phyloP scores from a whole-genome alignment of 164 flowering plant genomes.

The Nymphaea thermarum region DNA sequence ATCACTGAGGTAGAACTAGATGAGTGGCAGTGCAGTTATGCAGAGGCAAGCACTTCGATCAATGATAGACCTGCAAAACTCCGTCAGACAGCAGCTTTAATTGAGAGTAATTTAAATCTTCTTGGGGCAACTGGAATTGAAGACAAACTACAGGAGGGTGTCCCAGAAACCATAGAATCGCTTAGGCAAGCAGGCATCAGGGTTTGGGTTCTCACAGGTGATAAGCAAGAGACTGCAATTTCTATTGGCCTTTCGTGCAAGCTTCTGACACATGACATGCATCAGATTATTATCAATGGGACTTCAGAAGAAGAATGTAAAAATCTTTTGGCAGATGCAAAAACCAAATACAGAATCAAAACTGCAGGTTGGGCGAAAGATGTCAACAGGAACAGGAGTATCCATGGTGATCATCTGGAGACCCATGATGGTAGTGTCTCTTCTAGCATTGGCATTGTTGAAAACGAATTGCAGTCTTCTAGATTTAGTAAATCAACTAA shows the following conservation, averaged over 20 bases:
- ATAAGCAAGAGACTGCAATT: slow-evolving; percentile 94
- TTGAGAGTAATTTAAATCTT: slow-evolving; percentile 58
- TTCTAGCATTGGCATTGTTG: slow-evolving; percentile 6
- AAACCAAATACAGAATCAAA: slow-evolving; percentile 39
- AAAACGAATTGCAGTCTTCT: slow-evolving; percentile 2
- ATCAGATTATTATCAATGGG: slow-evolving; percentile 71
- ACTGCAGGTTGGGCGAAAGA: slow-evolving; percentile 20
- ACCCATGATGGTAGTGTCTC: slow-evolving; percentile 17
- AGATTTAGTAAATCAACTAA: neutral
- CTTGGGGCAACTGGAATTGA: slow-evolving; percentile 89
- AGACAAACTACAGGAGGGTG: slow-evolving; percentile 88
- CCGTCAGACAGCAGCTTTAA: slow-evolving; percentile 67
- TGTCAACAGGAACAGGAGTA: slow-evolving; percentile 17
- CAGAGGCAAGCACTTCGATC: slow-evolving; percentile 84
- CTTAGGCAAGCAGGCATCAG: slow-evolving; percentile 90
- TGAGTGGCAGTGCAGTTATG: slow-evolving; percentile 66
- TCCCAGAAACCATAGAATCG: slow-evolving; percentile 88
- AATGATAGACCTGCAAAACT: slow-evolving; percentile 59
- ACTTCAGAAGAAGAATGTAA: slow-evolving; percentile 66
- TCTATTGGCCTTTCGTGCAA: slow-evolving; percentile 89
- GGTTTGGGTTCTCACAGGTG: slow-evolving; percentile 95
- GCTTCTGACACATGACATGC: slow-evolving; percentile 69
- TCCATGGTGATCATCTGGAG: slow-evolving; percentile 24
- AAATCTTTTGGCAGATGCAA: slow-evolving; percentile 57
- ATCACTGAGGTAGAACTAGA: slow-evolving; percentile 59